Base-by-base conservation (phyloP, 805 yeast species). In the Ogataea thermomethanolica region DNA sequence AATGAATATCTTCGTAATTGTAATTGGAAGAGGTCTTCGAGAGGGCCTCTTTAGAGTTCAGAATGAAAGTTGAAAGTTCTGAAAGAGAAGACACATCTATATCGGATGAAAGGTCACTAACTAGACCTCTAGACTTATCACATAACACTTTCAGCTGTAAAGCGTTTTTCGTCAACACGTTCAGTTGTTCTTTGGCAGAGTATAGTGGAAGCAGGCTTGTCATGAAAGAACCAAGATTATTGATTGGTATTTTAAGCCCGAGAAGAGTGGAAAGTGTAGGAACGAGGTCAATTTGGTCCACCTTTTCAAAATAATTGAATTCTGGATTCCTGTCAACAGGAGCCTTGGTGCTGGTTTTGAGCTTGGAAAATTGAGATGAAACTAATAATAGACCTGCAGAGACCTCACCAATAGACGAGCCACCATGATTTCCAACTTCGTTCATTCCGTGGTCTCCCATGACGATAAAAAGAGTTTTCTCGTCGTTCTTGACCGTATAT, bases 371-470 rank as follows among this genome's bases (percentile, higher is more conserved):
- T 50, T 73, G 73, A 7, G 81, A 77, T 0, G 96, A 82, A 0
- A 84, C 65, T 30, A 91, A 71, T 1, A 79, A 65, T 54, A 93
- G 53, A 0, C 84, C 97, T 1, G 99, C 83, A 11, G 89, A 84
- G 0, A 97, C 91, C 61, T 93, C 99, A 2, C 96, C 95, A 0
- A 72, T 58, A 3, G 96, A 84, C 0, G 97, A 86, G 1, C 98
- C 99, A 7, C 99, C 99, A 59, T 93, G 98, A 53, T 90, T 91
- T 1, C 97, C 97, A 4, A 84, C 76, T 37, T 89, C 95, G 56
- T 89, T 89, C 97, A 90, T 90, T 3, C 97, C 98, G 60, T 90
- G 98, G 53, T 90, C 98, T 0, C 98, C 98, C 69, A 85, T 65
- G 0, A 90, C 75, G 5, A 90, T 75, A 15, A 91, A 61, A 35